Base-by-base conservation (phyloP, 441 rosid genomes). In the Adansonia rubrostipa region DNA sequence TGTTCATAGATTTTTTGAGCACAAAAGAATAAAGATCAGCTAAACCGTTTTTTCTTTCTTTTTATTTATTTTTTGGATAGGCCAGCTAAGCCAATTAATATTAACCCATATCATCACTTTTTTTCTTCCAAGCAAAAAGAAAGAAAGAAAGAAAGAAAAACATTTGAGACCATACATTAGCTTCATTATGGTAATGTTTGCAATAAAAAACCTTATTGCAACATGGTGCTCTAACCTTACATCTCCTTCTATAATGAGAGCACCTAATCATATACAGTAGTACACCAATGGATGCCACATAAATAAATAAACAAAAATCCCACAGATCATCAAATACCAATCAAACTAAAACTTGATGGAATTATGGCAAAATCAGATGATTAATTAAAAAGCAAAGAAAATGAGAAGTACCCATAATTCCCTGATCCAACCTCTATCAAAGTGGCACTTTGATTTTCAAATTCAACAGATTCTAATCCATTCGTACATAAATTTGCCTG, bases 161-260 rank as follows among this genome's bases (percentile, higher is more conserved):
- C 0, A 2, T 13, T 13, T 74, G 0, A 0, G 15, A 13, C 40
- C 9, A 36, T 78, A 87, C 92, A 88, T 90, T 91, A 36, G 84
- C 91, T 83, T 94, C 97, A 53, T 92, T 94, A 78, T 94, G 97
- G 80, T 97, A 94, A 85, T 92, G 96, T 66, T 95, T 88, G 78
- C 98, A 94, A 82, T 88, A 76, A 82, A 87, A 92, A 1, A 91
- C 77, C 80, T 94, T 94, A 82, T 89, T 85, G 78, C 98, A 94
- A 63, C 97, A 92, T 11, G 97, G 95, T 50, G 97, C 91, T 84
- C 87, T 86, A 47, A 92, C 89, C 86, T 86, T 90, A 79, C 98
- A 94, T 75, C 87, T 87, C 81, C 98, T 88, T 83, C 83, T 83
- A 71, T 94, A 94, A 85, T 94, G 97, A 14, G 87, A 82, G 80